Evolutionary conservation across 176 grass and related monocot genomes (phyloP), one percentile per base, ranked within the genome.

Genomic region (Oryza meridionalis): DNA sequence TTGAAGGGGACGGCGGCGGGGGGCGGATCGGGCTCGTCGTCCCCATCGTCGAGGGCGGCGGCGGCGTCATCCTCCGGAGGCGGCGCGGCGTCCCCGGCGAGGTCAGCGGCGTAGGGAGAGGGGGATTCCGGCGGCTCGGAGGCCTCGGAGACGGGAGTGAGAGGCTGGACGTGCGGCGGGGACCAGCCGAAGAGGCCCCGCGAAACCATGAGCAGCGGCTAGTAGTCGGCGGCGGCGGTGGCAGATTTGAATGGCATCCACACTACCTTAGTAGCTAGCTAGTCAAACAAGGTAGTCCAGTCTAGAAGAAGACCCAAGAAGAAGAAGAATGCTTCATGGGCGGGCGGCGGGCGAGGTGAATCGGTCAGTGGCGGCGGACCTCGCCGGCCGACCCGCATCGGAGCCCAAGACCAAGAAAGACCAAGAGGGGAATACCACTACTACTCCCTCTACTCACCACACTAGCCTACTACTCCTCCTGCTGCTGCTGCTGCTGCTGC

Each of bases 71-170:
- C 88, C 72, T 69, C 77, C 45, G 79, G 85, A 40, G 81, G 77
- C 40, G 84, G 77, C n/a, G 71, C 72, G 73, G 76, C 89, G 63
- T 91, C 96, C 10, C 46, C 75, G 62, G 69, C 77, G 32, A 83
- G 45, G 70, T 99, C 96, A 31, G 85, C 86, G 38, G 88, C 87
- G 82, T 94, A 99, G 50, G 96, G 96, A 2, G 93, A 96, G 47
- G 96, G 96, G 5, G 96, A 99, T 85, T 96, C 96, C 3, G 96
- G 96, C 51, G 96, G 96, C 81, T 99, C 96, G 25, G 96, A 99
- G 77, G 92, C 85, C 81, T 99, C 96, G 21, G 93, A 96, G 69
- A 99, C 96, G 15, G 96, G 96, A 66, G 96, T 99, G 69, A 99
- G 87, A 35, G 96, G 96, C 82, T 99, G 96, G 65, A 94, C 88